Evolutionary conservation across 2,329 filamentous ascomycete species (phyloP).

Genomic region (Phialocephala subalpina): DNA sequence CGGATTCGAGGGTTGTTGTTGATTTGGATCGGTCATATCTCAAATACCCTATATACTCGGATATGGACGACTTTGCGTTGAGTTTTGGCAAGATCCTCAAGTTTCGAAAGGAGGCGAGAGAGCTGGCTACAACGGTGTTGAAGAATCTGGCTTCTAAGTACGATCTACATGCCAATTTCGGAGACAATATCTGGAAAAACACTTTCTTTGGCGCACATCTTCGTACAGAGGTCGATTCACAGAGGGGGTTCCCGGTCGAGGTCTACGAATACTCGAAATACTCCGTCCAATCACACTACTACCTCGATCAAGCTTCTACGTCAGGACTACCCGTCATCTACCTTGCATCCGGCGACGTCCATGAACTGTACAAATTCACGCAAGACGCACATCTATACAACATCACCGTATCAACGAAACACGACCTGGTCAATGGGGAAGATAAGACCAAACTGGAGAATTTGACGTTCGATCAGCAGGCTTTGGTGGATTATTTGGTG

Average conservation of each 20-base stretch:
- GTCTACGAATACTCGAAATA: slow-evolving; percentile 33
- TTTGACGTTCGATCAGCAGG: slow-evolving; percentile 56
- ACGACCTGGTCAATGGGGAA: slow-evolving; percentile 47
- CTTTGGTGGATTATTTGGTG: slow-evolving; percentile 58
- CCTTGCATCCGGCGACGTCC: slow-evolving; percentile 51
- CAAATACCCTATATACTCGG: slow-evolving; percentile 34
- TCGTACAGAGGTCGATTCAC: slow-evolving; percentile 38
- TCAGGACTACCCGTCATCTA: slow-evolving; percentile 47
- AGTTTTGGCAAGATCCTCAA: slow-evolving; percentile 35
- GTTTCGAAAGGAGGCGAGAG: slow-evolving; percentile 32
- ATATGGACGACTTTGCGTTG: slow-evolving; percentile 30
- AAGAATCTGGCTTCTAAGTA: slow-evolving; percentile 19
- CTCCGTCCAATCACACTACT: slow-evolving; percentile 45
- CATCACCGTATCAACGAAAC: slow-evolving; percentile 51
- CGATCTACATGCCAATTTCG: slow-evolving; percentile 17
- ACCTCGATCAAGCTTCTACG: slow-evolving; percentile 44
- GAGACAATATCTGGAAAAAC: slow-evolving; percentile 19
- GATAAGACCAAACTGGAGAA: slow-evolving; percentile 42
- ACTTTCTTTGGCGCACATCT: slow-evolving; percentile 39
- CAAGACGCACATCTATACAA: slow-evolving; percentile 45
- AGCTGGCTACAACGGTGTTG: slow-evolving; percentile 33
- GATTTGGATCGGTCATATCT: slow-evolving; percentile 35
- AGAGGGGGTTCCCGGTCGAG: slow-evolving; percentile 27
- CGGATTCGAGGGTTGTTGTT: slow-evolving; percentile 26
- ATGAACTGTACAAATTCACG: slow-evolving; percentile 48